These are phyloP conservation scores for Aspergillus transmontanensis DNA, from an alignment of 2,329 filamentous ascomycete genomes.

Conservation along the genomic window DNA sequence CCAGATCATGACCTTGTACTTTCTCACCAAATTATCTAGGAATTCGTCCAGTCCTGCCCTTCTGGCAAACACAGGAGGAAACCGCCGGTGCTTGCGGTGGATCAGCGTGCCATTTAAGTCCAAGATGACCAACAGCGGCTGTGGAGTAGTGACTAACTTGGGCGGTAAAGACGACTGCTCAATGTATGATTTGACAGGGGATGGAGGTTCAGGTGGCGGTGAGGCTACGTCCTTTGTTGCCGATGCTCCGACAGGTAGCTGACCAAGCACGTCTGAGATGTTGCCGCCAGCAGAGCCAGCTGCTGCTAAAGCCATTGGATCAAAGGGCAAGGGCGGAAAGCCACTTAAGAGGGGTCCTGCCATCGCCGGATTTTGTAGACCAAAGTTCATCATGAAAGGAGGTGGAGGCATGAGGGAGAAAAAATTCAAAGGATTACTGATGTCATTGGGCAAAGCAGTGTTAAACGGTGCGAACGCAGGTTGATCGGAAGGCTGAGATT, in stretches of 20 bases:
- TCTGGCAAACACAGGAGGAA: constrained; percentile 59
- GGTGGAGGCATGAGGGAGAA: constrained; percentile 16
- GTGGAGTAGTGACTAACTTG: constrained; percentile 48
- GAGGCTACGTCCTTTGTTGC: constrained; percentile 6
- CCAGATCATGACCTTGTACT: constrained; percentile 85
- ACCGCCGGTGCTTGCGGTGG: constrained; percentile 61
- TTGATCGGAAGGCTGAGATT: constrained; percentile 9
- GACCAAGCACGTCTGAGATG: background rate
- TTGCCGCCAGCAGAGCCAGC: constrained; percentile 3
- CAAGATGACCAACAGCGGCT: constrained; percentile 76
- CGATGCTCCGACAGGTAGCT: constrained; percentile 15
- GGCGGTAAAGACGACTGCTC: constrained; percentile 52
- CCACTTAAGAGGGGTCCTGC: constrained; percentile 13
- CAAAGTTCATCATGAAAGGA: constrained; percentile 20
- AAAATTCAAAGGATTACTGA: constrained; percentile 8
- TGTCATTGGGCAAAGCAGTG: constrained; percentile 15
- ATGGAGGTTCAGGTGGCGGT: constrained; percentile 47
- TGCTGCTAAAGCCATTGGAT: constrained; percentile 9
- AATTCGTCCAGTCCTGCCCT: constrained; percentile 72
- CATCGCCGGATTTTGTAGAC: constrained; percentile 10
- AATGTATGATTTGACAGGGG: constrained; percentile 65
- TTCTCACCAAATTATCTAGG: constrained; percentile 70
- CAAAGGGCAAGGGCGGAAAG: constrained; percentile 9
- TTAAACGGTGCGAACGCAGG: constrained; percentile 9
- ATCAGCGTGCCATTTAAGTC: constrained; percentile 94